Conservation (phyloP, 768 basidiomycete genomes). For the Cystoderma amianthinum region DNA sequence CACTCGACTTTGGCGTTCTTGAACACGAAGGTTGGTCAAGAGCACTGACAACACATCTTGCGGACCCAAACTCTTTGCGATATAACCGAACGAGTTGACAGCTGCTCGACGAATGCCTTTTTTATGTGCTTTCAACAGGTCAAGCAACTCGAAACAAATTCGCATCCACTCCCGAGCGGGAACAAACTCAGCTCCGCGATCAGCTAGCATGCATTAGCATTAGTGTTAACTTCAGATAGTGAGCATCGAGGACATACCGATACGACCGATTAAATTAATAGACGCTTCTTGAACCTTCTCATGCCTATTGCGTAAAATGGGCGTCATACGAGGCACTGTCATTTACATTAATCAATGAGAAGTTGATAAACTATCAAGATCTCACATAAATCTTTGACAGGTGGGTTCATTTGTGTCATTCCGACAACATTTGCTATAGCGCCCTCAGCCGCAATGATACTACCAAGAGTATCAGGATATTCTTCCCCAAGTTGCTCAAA, state of each 20-base stretch:
- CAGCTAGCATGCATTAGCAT: constrained; percentile 38
- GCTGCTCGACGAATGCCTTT: constrained; percentile 98
- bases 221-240: constrained; percentile 10
- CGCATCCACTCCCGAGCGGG: constrained; percentile 99
- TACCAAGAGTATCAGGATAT: constrained; percentile 97
- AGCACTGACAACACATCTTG: constrained; percentile 96
- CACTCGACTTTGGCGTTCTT: constrained; percentile 98
- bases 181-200: constrained; percentile 98
- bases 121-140: constrained; percentile 97
- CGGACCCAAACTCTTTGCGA: constrained; percentile 98
- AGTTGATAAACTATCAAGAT: constrained; percentile 13
- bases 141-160: constrained; percentile 96
- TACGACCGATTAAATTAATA: constrained; percentile 99
- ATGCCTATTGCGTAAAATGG: constrained; percentile 97
- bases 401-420: constrained; percentile 99
- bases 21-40: constrained; percentile 92
- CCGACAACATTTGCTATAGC: constrained; percentile 99
- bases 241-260: constrained; percentile 41
- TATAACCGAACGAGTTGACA: constrained; percentile 99
- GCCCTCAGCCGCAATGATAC: constrained; percentile 97
- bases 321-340: constrained; percentile 97
- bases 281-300: constrained; percentile 99
- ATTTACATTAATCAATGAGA: constrained; percentile 4
- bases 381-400: constrained; percentile 97
- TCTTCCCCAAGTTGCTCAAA: constrained; percentile 99